Base-by-base conservation (phyloP, 805 yeast genomes). In the Barnettozyma wickerhamii region DNA sequence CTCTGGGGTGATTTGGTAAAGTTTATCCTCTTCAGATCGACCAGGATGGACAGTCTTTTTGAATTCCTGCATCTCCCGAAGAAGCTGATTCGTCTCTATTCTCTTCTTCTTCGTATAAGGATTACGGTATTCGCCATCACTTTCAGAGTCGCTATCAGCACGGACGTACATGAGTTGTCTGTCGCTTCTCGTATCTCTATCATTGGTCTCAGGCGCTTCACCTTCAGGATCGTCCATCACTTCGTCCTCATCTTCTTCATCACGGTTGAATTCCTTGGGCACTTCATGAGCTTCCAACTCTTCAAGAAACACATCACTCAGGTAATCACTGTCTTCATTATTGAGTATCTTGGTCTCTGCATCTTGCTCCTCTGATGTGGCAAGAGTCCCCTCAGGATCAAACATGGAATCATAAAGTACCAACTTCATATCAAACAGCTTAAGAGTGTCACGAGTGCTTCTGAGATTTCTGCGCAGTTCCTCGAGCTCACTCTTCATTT, bases 241-340 rank as follows among this genome's bases (percentile, higher is more conserved):
- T 23, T 23, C 26, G 9, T 40, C 39, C 6, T 35, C 28, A 14
- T 19, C 19, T 15, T 19, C 24, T 7, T 20, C 28, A 19, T 26
- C 13, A 14, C 14, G 15, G 14, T 28, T 14, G 14, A 13, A 19
- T 28, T 26, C 12, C 15, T 26, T 28, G 10, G 28, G 19, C 13
- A 13, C 14, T 15, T 23, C 33, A 17, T 40, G 28, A 10, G 10
- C 30, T n/a, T 31, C 21, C 18, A 36, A 15, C 26, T 41, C 41
- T 19, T 38, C 34, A n/a, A 42, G 10, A 17, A 39, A 42, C 18
- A 38, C 23, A 26, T 43, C 38, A 15, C 29, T 24, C 19, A 35
- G 21, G 21, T 43, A 43, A 33, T 35, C 45, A 26, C 31, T 24
- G 19, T 35, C 43, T 3, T 29, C 32, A 14, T 28, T 32, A 17